Base-by-base conservation (phyloP, 106 monocot genomes). In the Dendrobium catenatum region DNA sequence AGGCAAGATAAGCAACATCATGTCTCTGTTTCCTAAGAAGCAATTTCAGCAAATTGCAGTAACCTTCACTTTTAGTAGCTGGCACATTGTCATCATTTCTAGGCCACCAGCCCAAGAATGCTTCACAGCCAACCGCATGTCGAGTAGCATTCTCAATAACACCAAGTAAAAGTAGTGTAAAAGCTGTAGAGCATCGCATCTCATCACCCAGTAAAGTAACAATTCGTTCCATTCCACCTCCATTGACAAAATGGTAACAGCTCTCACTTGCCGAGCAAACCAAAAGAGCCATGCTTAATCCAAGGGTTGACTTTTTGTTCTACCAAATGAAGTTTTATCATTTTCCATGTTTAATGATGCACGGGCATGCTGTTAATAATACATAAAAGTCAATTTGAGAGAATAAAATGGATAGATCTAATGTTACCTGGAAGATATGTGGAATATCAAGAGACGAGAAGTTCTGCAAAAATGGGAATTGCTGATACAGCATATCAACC, bases 71-170 rank as follows among this genome's bases (percentile, higher is more conserved):
- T 19, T 73, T 89, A 84, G 83, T 56, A 85, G 74, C 44, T 78
- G 93, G 93, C 48, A 91, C 80, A 81, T 87, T 83, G 61, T 83
- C 80, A 87, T 90, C 91, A 80, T 81, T 83, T 73, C 93, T 87
- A 75, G 94, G 93, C 93, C 92, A 93, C 95, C 98, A 93, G 51
- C 98, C 98, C 76, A 99, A 79, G 87, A 95, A 95, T 48, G 88
- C 92, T 89, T 99, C 98, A 86, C 98, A 99, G 70, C 98, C 98
- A 81, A 95, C 86, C 8, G 85, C 82, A 91, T 99, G 86, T 20
- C 91, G 76, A 75, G 98, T 95, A 78, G 89, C 98, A 88, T 81
- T 81, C 58, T 99, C 98, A 86, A 95, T 43, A 85, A 88, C 77
- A 68, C 83, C 86, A 79, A 99, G 89, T 72, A 95, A 68, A 42